A percentile compares a stretch with the other conserved stretches of the same genome.
These are phyloP conservation scores for Elsinoe batatas DNA, from an alignment of 2,329 filamentous ascomycete species.

Conservation along the genomic window DNA sequence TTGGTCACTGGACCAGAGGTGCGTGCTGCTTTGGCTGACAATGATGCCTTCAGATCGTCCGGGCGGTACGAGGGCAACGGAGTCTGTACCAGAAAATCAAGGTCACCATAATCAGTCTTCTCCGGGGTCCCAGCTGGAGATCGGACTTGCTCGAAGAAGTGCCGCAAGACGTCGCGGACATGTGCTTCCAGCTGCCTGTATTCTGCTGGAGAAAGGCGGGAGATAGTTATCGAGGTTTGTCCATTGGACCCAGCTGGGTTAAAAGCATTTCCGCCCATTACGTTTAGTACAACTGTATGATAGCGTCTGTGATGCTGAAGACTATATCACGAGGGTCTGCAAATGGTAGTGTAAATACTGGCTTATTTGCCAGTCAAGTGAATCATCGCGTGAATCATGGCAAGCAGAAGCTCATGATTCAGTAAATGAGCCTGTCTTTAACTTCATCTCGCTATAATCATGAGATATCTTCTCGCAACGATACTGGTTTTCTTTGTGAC, in stretches of 20 bases:
- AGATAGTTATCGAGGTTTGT: slow-evolving; percentile 43
- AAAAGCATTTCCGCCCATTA: slow-evolving; percentile 61
- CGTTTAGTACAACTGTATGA: not conserved
- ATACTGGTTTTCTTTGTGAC: no score
- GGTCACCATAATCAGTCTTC: slow-evolving; percentile 60
- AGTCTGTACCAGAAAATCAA: slow-evolving; percentile 55
- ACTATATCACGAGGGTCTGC: not conserved
- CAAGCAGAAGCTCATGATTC: no score
- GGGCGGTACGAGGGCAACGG: slow-evolving; percentile 18
- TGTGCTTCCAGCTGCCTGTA: slow-evolving; percentile 45
- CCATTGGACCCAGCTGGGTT: slow-evolving; percentile 31
- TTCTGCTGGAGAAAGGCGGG: slow-evolving; percentile 52
- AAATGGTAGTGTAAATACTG: no score
- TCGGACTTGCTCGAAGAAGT: slow-evolving; percentile 40
- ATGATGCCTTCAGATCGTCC: slow-evolving; percentile 28
- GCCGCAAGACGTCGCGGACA: slow-evolving; percentile 38
- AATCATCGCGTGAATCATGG: no score
- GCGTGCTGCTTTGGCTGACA: slow-evolving; percentile 37
- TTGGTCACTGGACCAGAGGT: slow-evolving; percentile 21
- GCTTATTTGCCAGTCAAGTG: no score
- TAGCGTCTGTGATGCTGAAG: slow-evolving; percentile 1
- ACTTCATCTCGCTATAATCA: no score
- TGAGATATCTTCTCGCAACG: no score
- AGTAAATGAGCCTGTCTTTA: no score
- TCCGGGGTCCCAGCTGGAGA: slow-evolving; percentile 58